Evolutionary conservation across 345 rosid genomes (phyloP), one percentile per base, ranked within the genome.

Genomic region (Eutrema heterophyllum): DNA sequence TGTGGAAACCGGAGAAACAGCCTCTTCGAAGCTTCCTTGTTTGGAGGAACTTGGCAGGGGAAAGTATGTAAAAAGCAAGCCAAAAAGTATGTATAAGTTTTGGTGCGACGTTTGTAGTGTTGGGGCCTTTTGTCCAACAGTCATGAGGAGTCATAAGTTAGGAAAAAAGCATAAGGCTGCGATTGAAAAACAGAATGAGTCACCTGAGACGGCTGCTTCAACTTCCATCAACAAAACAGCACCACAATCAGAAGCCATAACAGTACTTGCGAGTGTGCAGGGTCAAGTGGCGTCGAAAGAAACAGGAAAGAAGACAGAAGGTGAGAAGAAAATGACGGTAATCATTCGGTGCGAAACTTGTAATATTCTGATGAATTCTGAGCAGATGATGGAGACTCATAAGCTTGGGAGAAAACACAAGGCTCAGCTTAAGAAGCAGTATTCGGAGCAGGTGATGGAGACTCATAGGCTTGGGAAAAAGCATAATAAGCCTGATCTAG

Each of bases 261-360:
- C 61, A 13, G 50, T 50, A 14, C 11, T 3, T 7, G 61, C 36
- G 60, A 24, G 11, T 26, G 13, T 18, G 27, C 51, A 53, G 32
- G 44, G 15, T 9, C 29, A 32, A 9, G 4, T 18, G 35, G 27
- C 35, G 9, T 10, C 39, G 55, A 51, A 29, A 50, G 71, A 68
- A 40, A 46, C 24, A 11, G 62, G 39, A 63, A 76, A 35, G 45
- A 29, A 56, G 61, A 68, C 32, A 6, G 66, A 67, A 44, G 38
- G 33, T 32, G 71, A 46, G 32, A 50, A 14, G 55, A 64, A 32
- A 11, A 62, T 35, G 67, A 62, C 41, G 48, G 83, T 64, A 40
- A 60, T 61, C 52, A 58, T 83, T 76, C 78, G 87, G 96, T 92
- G 97, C 40, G 78, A 81, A 45, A 54, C 40, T 14, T 92, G 96